Base-by-base conservation (phyloP, 75 land plant species). In the Gnetum montanum region DNA sequence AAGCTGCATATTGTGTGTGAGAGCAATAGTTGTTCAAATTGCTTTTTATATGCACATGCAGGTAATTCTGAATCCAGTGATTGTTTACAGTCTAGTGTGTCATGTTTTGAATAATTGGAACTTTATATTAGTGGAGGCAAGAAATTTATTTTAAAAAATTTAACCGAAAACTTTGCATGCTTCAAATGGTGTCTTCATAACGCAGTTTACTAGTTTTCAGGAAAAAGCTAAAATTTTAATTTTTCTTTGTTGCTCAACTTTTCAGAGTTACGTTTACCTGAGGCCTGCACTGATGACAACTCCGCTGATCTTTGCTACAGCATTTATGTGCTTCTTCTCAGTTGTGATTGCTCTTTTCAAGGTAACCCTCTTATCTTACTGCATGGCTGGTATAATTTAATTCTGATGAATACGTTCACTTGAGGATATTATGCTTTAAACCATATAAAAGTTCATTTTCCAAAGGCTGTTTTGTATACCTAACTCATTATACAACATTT, bases 261-360 rank as follows among this genome's bases (percentile, higher is more conserved):
- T 68, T 2, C 91, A 92, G 95, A 70, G 63, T 1, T 77, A 62
- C 50, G 91, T 94, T 41, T 82, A 71, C 27, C 29, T 64, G 64
- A 85, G 96, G 76, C 75, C 85, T 30, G 67, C 80, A 13, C 57
- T 60, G 24, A 71, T 89, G 24, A 67, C 96, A n/a, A 80, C 62
- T 70, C 80, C 98, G 13, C 49, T 94, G 43, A 60, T 85, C 27
- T 94, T 95, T 78, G 88, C 97, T 20, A 95, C 96, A 33, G 88
- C 82, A 48, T 95, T 95, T 65, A 95, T 95, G 99, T 86, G 88
- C 70, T 95, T 95, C 77, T 95, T 95, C 75, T 95, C 99, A 34
- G 80, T 95, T 48, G 99, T 95, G 19, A 95, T 95, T 25, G 99
- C 96, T n/a, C 68, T 90, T 29, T 83, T 91, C 44, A 90, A 95